Evolutionary conservation across 495 filamentous ascomycete genomes (phyloP), one percentile per base, ranked within the genome.

Genomic region (Penicillium odoratum): DNA sequence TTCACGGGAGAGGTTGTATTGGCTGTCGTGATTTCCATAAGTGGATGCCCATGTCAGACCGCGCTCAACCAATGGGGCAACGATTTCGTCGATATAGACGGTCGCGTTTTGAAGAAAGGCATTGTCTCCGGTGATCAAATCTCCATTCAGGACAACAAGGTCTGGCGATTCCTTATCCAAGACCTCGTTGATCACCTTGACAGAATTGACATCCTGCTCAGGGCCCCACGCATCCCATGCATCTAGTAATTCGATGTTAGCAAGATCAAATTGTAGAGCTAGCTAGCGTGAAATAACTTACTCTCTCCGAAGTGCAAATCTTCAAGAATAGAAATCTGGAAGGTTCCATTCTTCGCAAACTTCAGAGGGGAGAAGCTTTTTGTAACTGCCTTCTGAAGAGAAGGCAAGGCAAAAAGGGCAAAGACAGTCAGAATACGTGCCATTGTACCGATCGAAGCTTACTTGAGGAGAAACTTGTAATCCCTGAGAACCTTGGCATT

Each of bases 21-120:
- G 68, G 51, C 76, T 81, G 59, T 90, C 87, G 60, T 90, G 88
- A 64, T 90, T 91, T 1, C 88, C 88, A 56, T 90, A 90, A 0
- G 86, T 83, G 4, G 80, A 83, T 2, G 85, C 85, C 86, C 86
- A 90, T 3, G 75, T 75, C 2, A 87, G 60, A 11, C 72, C 69
- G 6, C 77, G 77, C 4, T 78, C 47, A 6, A 85, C 68, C 4
- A 89, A 67, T 3, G 87, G 71, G 49, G 64, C 71, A 7, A 88
- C 82, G n/a, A 90, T 83, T 50, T 78, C 66, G 63, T 89, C 83
- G 28, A 89, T 36, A 55, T 88, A 87, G 16, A 68, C 53, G 0
- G 76, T 83, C 49, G 76, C 78, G 61, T 89, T 88, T 11, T 81
- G 71, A 8, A 76, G 62, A 53, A 78, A 85, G 7, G 81, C 78